Conservation (phyloP, 129 eudicot species). For the Silybum marianum region DNA sequence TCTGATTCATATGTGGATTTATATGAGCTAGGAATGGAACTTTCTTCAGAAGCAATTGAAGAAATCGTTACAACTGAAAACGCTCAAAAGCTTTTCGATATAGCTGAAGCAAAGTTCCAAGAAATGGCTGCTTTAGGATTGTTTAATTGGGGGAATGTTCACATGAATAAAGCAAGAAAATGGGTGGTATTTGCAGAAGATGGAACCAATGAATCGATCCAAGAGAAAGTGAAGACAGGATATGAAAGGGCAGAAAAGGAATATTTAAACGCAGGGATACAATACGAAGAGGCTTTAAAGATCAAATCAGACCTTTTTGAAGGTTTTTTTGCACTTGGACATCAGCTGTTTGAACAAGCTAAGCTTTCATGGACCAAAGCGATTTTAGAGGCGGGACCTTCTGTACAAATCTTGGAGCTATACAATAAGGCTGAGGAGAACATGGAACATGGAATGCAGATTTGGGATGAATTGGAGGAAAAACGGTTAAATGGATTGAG, state of each 20-base stretch:
- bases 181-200: conserved; percentile 66
- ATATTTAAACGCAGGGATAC: conserved; percentile 42
- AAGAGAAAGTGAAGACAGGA: conserved; percentile 54
- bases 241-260: conserved; percentile 81
- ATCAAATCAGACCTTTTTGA: conserved; percentile 42
- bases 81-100: conserved; percentile 74
- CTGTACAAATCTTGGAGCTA: conserved; percentile 53
- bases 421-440: conserved; percentile 92
- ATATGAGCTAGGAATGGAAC: conserved; percentile 86
- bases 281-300: conserved; percentile 28
- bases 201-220: conserved; percentile 43
- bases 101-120: conserved; percentile 81
- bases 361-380: conserved; percentile 67
- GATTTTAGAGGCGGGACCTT: conserved; percentile 49
- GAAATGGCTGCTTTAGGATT: conserved; percentile 92
- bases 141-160: conserved; percentile 91
- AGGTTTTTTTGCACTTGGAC: conserved; percentile 44
- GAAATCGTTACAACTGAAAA: conserved; percentile 80
- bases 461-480: conserved; percentile 97
- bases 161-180: conserved; percentile 84
- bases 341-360: conserved; percentile 89
- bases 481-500: conserved; percentile 77
- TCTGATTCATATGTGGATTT: conserved; percentile 89
- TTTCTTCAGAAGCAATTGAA: conserved; percentile 91
- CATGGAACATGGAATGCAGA: conserved; percentile 93